A percentile compares a stretch with the other conserved stretches of the same genome.
phyloP scores from a whole-genome alignment of 2,329 filamentous ascomycete genomes.

The Cladophialophora immunda region DNA sequence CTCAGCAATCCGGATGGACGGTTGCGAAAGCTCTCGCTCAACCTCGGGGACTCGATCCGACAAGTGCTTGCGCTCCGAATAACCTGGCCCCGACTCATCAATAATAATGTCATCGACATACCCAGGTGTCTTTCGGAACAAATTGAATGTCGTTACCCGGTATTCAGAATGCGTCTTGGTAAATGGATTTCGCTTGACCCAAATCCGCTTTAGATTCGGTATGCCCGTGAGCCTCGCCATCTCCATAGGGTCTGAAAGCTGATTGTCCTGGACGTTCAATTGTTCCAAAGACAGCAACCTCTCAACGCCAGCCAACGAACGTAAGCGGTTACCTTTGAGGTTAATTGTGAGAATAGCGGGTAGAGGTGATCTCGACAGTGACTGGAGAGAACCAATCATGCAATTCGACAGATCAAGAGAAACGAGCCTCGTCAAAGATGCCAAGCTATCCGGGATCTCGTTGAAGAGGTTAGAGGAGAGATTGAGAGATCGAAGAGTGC shows the following conservation, averaged over 20 bases:
- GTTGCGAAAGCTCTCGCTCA: constrained; percentile 62
- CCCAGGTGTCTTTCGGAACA: constrained; percentile 89
- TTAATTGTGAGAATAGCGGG: constrained; percentile 95
- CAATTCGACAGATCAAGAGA: constrained; percentile 94
- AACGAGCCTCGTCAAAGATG: constrained; percentile 83
- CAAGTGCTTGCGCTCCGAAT: constrained; percentile 83
- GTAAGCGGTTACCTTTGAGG: constrained; percentile 84
- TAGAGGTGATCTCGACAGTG: constrained; percentile 82
- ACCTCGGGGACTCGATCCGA: constrained; percentile 82
- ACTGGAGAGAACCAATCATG: constrained; percentile 96
- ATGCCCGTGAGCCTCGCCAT: constrained; percentile 88
- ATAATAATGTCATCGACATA: constrained; percentile 91
- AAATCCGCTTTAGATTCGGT: constrained; percentile 90
- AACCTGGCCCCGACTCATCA: constrained; percentile 83
- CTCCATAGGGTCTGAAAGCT: constrained; percentile 87
- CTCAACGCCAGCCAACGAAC: constrained; percentile 88
- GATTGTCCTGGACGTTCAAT: constrained; percentile 90
- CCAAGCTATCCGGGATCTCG: constrained; percentile 92
- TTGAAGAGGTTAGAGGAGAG: constrained; percentile 91
- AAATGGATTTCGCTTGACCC: constrained; percentile 91
- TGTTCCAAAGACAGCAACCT: constrained; percentile 87
- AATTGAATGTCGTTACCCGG: constrained; percentile 90
- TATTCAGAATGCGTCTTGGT: constrained; percentile 86
- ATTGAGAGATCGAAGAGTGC: constrained; percentile 90
- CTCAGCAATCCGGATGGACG: constrained; percentile 52